Evolutionary conservation across 345 rosid genomes (phyloP).

Genomic region (Acer saccharum): DNA sequence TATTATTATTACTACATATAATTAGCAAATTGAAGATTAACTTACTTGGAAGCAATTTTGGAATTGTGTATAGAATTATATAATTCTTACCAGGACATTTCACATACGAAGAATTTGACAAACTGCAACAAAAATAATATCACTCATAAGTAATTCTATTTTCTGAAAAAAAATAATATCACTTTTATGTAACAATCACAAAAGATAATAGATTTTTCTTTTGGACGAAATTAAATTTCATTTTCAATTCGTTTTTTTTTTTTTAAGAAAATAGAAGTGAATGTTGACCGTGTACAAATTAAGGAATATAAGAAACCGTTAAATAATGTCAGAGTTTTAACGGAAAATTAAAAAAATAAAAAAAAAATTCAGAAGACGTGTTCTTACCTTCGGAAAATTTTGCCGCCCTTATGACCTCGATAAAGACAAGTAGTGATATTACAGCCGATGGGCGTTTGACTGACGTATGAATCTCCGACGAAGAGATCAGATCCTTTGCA

Average conservation of each 20-base stretch:
- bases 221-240: too few species aligned
- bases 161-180: too few species aligned
- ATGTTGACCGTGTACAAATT: too few species aligned
- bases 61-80: background rate
- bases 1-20: too few species aligned
- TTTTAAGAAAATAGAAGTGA: too few species aligned
- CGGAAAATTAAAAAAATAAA: too few species aligned
- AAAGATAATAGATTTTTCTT: too few species aligned
- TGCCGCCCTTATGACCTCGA: slow-evolving; percentile 26
- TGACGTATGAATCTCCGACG: slow-evolving; percentile 11
- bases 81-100: slow-evolving; percentile 13
- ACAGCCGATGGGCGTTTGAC: slow-evolving; percentile 16
- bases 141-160: too few species aligned
- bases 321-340: too few species aligned
- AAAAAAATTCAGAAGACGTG: background rate
- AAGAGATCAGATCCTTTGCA: slow-evolving; percentile 31
- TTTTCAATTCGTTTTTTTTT: too few species aligned
- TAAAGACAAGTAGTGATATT: slow-evolving; percentile 27
- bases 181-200: too few species aligned
- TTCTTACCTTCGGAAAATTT: slow-evolving; percentile 28
- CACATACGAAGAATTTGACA: slow-evolving; percentile 13
- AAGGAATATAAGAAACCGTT: too few species aligned
- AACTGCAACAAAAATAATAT: slow-evolving; percentile 18
- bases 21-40: background rate
- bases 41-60: background rate